phyloP scores from a whole-genome alignment of 345 rosid genomes.

The Populus tremula region DNA sequence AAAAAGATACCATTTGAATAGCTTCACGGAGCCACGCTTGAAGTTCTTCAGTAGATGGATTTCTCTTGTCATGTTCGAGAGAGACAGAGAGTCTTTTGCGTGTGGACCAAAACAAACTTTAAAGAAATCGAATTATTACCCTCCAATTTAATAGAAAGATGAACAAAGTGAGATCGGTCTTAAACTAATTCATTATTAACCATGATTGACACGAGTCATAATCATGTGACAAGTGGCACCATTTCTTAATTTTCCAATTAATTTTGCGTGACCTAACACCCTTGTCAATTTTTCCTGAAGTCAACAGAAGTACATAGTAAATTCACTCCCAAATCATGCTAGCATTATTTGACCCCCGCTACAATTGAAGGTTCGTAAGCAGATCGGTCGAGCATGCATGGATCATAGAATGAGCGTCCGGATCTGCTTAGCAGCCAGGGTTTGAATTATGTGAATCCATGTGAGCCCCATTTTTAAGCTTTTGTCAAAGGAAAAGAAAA shows the following conservation, averaged over 20 bases:
- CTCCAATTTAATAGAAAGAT: not conserved
- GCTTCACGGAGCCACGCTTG: not conserved
- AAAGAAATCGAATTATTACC: not conserved
- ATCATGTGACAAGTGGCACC: not conserved
- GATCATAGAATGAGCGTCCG: not conserved
- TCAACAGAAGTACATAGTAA: not conserved
- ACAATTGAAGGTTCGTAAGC: not conserved
- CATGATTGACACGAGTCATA: not conserved
- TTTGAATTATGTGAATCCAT: not conserved
- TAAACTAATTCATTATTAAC: not conserved
- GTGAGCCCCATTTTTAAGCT: not conserved
- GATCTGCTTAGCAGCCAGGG: not conserved
- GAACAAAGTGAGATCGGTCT: not conserved
- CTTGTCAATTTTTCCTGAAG: not conserved
- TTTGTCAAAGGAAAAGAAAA: not conserved
- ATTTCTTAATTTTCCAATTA: not conserved
- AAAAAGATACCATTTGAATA: not conserved
- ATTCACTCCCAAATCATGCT: not conserved
- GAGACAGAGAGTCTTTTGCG: not conserved
- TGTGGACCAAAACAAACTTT: not conserved
- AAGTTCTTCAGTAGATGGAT: not conserved
- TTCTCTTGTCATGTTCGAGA: not conserved
- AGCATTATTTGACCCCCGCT: not conserved
- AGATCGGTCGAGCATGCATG: not conserved
- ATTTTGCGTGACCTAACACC: not conserved